phyloP scores from a whole-genome alignment of 108 stramenopile species.

The Phaeodactylum tricornutum region DNA sequence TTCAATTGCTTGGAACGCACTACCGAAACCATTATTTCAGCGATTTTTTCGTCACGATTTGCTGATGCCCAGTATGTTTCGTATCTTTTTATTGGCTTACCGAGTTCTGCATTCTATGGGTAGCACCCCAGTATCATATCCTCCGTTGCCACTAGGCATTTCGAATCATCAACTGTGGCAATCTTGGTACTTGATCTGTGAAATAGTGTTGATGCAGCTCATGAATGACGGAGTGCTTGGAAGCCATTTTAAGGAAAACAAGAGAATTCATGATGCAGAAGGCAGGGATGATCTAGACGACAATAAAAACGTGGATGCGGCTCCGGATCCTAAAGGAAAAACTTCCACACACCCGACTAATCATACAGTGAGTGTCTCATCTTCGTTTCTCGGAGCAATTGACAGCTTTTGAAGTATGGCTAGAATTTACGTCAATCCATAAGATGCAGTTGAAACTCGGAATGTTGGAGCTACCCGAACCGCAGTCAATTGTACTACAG shows the following conservation, averaged over 20 bases:
- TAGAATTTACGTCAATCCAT: constrained; percentile 73
- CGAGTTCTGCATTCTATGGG: constrained; percentile 81
- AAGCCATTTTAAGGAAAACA: no score
- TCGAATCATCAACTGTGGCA: constrained; percentile 95
- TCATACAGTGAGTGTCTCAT: constrained; percentile 22
- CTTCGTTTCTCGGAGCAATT: constrained; percentile 96
- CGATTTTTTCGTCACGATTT: constrained; percentile 96
- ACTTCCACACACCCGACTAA: background rate
- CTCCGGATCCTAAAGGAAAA: no score
- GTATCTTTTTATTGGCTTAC: constrained; percentile 98
- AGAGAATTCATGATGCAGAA: no score
- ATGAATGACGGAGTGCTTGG: constrained; percentile 58
- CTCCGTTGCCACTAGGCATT: constrained; percentile 85
- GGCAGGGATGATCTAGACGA: no score
- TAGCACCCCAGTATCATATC: constrained; percentile 89
- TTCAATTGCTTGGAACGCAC: constrained; percentile 98
- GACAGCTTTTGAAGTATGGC: constrained; percentile 97
- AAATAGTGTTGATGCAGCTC: constrained; percentile 80
- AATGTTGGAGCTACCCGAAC: constrained; percentile 71
- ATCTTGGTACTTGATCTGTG: constrained; percentile 97
- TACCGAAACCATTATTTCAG: constrained; percentile 91
- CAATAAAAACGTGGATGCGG: no score
- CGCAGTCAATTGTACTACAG: constrained; percentile 95
- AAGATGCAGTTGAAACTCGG: constrained; percentile 15
- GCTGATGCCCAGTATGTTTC: constrained; percentile 91